A percentile compares a stretch with the other conserved stretches of the same genome.
Evolutionary conservation across 768 basidiomycete species (phyloP).

Genomic region (Serendipita indica): DNA sequence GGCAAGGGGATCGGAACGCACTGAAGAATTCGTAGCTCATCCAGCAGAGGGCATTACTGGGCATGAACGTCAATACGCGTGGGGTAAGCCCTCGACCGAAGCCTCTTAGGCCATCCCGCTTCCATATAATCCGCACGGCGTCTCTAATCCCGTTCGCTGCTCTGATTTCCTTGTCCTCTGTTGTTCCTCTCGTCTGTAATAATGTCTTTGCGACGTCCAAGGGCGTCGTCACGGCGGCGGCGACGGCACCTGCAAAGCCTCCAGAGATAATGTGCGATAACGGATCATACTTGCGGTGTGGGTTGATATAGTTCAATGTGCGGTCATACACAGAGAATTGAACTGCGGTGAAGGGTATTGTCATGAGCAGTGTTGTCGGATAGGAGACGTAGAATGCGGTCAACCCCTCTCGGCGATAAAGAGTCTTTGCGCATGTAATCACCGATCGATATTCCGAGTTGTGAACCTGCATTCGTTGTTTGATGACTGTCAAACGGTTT

Average conservation of each 20-base stretch:
- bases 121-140: slow-evolving; percentile 80
- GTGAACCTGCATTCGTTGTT: slow-evolving; percentile 98
- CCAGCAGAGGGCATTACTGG: slow-evolving; percentile 95
- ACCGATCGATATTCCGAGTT: slow-evolving; percentile 84
- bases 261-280: slow-evolving; percentile 83
- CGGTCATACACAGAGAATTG: slow-evolving; percentile 97
- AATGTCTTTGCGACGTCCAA: slow-evolving; percentile 97
- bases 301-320: slow-evolving; percentile 74
- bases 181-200: slow-evolving; percentile 86
- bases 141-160: slow-evolving; percentile 71
- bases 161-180: slow-evolving; percentile 72
- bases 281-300: slow-evolving; percentile 79
- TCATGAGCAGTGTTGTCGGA: slow-evolving; percentile 92
- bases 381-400: slow-evolving; percentile 95
- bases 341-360: slow-evolving; percentile 94
- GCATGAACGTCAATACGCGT: slow-evolving; percentile 87
- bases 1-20: slow-evolving; percentile 33
- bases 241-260: slow-evolving; percentile 82
- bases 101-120: slow-evolving; percentile 69
- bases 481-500: slow-evolving; percentile 55
- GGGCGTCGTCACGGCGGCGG: slow-evolving; percentile 90
- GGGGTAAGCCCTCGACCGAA: slow-evolving; percentile 81
- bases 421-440: slow-evolving; percentile 65
- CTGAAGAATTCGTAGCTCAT: slow-evolving; percentile 97
- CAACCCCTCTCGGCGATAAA: slow-evolving; percentile 76